Evolutionary conservation across 2,329 filamentous ascomycete species (phyloP).

Genomic region (Sporothrix humicola): DNA sequence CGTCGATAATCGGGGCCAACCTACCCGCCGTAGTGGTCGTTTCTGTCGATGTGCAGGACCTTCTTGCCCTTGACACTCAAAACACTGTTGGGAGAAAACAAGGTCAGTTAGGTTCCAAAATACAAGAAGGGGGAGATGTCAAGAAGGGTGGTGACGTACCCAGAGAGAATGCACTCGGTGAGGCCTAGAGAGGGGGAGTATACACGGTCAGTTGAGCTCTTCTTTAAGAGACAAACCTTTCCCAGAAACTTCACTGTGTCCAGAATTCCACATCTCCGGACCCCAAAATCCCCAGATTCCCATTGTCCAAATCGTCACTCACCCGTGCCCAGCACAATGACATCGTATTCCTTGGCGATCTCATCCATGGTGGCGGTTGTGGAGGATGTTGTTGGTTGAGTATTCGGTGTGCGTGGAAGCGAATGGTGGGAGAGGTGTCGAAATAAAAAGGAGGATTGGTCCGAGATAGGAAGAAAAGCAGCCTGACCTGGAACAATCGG

Average conservation of each 20-base stretch:
- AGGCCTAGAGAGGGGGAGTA: conserved; percentile 64
- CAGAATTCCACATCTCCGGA: neutral
- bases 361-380: conserved; percentile 76
- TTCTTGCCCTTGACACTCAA: conserved; percentile 99
- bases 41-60: conserved; percentile 97
- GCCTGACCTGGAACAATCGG: conserved; percentile 32
- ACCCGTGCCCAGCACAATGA: conserved; percentile 98
- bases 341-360: conserved; percentile 97
- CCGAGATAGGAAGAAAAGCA: neutral
- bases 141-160: conserved; percentile 56
- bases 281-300: neutral
- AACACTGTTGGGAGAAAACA: conserved; percentile 63
- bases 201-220: conserved; percentile 3
- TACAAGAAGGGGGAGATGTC: neutral
- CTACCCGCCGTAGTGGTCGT: conserved; percentile 97
- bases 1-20: conserved; percentile 45
- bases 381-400: conserved; percentile 1
- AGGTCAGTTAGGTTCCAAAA: conserved; percentile 17
- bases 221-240: no score
- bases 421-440: neutral
- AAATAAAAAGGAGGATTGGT: conserved; percentile 5
- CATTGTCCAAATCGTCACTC: conserved; percentile 44
- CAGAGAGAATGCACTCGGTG: conserved; percentile 98
- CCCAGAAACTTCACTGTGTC: neutral
- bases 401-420: neutral